Evolutionary conservation across 2,329 filamentous ascomycete species (phyloP).

Genomic region (Penicillium sp.): DNA sequence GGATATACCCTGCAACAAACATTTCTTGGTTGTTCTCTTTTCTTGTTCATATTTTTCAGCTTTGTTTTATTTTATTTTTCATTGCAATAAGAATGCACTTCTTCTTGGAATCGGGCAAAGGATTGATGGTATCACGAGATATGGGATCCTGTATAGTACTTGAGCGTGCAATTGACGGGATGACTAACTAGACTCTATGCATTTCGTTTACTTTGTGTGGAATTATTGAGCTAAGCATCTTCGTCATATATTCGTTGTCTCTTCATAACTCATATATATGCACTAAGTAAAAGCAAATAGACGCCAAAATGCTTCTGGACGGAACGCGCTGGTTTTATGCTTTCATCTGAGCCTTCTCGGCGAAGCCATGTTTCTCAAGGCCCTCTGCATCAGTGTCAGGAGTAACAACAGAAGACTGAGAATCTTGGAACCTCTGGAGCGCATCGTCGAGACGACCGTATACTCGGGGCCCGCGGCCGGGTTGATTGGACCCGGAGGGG

Average conservation of each 20-base stretch:
- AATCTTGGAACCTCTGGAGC: slow-evolving; percentile 49
- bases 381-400: slow-evolving; percentile 53
- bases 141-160: slow-evolving; percentile 24
- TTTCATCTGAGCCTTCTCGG: slow-evolving; percentile 38
- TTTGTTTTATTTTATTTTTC: neutral
- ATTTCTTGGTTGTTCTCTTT: neutral
- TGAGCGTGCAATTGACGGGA: slow-evolving; percentile 13
- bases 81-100: slow-evolving; percentile 3
- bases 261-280: neutral
- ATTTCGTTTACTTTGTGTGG: neutral
- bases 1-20: neutral
- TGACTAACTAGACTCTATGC: slow-evolving; percentile 1
- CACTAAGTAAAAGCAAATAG: slow-evolving; percentile 2
- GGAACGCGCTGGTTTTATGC: neutral
- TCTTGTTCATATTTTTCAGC: neutral
- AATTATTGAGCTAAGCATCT: neutral
- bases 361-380: slow-evolving; percentile 59
- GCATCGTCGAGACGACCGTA: slow-evolving; percentile 62
- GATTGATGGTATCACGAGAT: slow-evolving; percentile 18
- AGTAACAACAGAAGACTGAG: slow-evolving; percentile 52
- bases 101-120: slow-evolving; percentile 8
- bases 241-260: neutral
- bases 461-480: slow-evolving; percentile 65
- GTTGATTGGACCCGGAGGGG: slow-evolving; percentile 64
- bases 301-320: neutral